phyloP scores from a whole-genome alignment of 306 rosid genomes.

The Adenanthera pavonina region DNA sequence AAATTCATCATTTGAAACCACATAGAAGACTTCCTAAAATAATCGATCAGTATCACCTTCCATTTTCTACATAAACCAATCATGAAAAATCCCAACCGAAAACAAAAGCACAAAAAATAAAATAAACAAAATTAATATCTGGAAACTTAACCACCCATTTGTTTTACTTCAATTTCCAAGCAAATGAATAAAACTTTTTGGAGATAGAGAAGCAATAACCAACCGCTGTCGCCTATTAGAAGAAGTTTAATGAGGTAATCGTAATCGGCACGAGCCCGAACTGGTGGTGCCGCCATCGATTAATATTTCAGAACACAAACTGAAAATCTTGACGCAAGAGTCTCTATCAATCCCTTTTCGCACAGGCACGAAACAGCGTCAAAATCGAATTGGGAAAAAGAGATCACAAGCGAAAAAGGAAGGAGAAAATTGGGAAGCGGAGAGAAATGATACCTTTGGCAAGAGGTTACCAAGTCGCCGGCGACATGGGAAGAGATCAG shows the following conservation, averaged over 20 bases:
- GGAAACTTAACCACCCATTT: neutral
- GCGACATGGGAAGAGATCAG: constrained; percentile 52
- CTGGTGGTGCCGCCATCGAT: constrained; percentile 75
- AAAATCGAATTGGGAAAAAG: neutral
- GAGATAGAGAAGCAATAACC: constrained; percentile 23
- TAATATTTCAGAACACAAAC: constrained; percentile 32
- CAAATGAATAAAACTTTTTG: constrained; percentile 19
- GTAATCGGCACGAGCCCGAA: constrained; percentile 90
- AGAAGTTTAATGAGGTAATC: constrained; percentile 91
- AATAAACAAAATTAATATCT: constrained; percentile 3
- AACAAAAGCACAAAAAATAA: neutral
- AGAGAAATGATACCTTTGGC: constrained; percentile 3
- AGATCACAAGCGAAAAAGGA: constrained; percentile 42
- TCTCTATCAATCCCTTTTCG: constrained; percentile 27
- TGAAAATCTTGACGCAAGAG: constrained; percentile 17
- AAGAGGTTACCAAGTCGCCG: constrained; percentile 37
- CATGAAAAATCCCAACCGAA: neutral
- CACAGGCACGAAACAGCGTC: neutral
- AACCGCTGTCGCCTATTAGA: constrained; percentile 90
- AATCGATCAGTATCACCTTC: neutral
- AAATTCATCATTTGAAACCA: neutral
- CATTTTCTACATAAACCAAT: neutral
- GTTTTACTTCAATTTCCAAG: constrained; percentile 33
- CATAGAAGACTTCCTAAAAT: neutral
- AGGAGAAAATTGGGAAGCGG: neutral